Evolutionary conservation across 805 yeast genomes (phyloP).

Genomic region (Metschnikowia lachancei): DNA sequence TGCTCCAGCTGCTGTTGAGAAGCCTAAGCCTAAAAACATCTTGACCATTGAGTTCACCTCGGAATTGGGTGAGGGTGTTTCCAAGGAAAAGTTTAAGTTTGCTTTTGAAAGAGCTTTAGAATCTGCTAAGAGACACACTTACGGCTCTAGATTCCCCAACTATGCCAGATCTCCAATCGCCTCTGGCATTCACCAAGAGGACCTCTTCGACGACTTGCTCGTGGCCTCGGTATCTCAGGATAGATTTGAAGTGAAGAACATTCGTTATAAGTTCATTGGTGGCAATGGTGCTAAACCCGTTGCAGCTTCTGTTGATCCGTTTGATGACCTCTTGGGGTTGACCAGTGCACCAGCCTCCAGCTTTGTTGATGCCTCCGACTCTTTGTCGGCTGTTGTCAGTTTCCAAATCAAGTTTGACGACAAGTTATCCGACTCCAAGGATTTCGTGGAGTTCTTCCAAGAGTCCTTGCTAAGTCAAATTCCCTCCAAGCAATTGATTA

Average conservation of each 20-base stretch:
- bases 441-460: slow-evolving; percentile 36
- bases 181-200: slow-evolving; percentile 21
- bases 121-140: slow-evolving; percentile 31
- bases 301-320: slow-evolving; percentile 16
- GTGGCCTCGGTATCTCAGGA: slow-evolving; percentile 34
- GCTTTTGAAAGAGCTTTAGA: slow-evolving; percentile 33
- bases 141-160: slow-evolving; percentile 37
- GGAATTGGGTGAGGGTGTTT: slow-evolving; percentile 26
- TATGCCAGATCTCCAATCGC: slow-evolving; percentile 33
- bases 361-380: slow-evolving; percentile 5
- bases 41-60: slow-evolving; percentile 27
- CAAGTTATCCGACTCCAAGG: slow-evolving; percentile 34
- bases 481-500: slow-evolving; percentile 25
- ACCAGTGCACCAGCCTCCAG: slow-evolving; percentile 9
- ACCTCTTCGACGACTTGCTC: slow-evolving; percentile 39
- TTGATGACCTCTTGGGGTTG: slow-evolving; percentile 38
- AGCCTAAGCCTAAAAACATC: slow-evolving; percentile 32
- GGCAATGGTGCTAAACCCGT: slow-evolving; percentile 6
- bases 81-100: slow-evolving; percentile 27
- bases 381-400: slow-evolving; percentile 27
- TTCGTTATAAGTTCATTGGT: slow-evolving; percentile 26
- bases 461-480: slow-evolving; percentile 32
- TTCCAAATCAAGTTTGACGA: slow-evolving; percentile 35
- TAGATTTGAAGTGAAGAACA: slow-evolving; percentile 35
- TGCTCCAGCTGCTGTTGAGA: slow-evolving; percentile 19